Base-by-base conservation (phyloP, 805 yeast genomes). In the Wickerhamomyces chambardii region DNA sequence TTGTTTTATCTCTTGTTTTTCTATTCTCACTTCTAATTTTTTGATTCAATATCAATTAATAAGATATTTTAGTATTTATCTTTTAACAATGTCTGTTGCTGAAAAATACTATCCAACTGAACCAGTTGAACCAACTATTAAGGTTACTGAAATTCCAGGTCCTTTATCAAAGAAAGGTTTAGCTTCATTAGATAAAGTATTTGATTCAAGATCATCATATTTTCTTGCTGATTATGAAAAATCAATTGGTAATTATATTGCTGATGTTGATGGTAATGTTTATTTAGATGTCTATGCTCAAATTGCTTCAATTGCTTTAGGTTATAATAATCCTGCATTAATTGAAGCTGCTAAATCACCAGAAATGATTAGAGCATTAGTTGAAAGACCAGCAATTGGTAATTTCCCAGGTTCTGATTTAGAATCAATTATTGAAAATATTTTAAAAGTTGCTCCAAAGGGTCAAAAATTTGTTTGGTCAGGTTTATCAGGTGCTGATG, bases 301-400 rank as follows among this genome's bases (percentile, higher is more conserved):
- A 64, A 82, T 84, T 48, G 84, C 95, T 11, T 84, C 94, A 12
- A 83, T 84, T 45, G 80, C 92, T 15, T 68, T 84, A 40, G 95
- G 95, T 33, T 84, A 84, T 73, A 84, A 84, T 67, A 80, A 84
- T 65, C 94, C 94, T 16, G 79, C 73, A 29, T 66, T 84, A 45
- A 64, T 72, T 35, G 73, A 75, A 59, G 75, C 75, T 34, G 90
- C 92, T 34, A 68, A 67, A 53, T 70, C 84, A 27, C 80, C 73
- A 39, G 78, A 70, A 48, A 78, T 79, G 83, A 60, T 77, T 42
- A 70, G 75, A 55, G 85, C 90, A 17, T 58, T 84, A 36, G 77
- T 83, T 43, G 81, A 84, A 64, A 73, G 95, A 58, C 94, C 95
- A 29, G 95, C 95, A 16, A 61, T 81, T 40, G 92, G 90, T 50